phyloP scores from a whole-genome alignment of 371 early-diverging fungal genomes.

The Mortierella sp. region DNA sequence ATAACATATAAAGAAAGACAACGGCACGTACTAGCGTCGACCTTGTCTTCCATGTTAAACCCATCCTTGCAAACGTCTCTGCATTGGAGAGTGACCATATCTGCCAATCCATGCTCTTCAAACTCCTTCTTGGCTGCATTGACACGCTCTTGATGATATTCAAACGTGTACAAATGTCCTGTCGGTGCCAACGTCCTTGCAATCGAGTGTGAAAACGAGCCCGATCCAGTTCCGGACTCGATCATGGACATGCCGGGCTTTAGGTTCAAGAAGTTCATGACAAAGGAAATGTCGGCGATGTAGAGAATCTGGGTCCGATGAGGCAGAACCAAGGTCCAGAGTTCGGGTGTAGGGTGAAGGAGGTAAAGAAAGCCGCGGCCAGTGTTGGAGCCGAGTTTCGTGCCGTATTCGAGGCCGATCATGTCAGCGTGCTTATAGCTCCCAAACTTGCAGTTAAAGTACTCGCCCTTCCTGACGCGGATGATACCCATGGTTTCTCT shows the following conservation, averaged over 20 bases:
- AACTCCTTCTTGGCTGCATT: constrained; percentile 83
- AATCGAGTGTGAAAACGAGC: constrained; percentile 95
- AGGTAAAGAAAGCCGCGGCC: constrained; percentile 88
- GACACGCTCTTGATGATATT: constrained; percentile 90
- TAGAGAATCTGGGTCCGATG: constrained; percentile 98
- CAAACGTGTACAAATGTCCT: constrained; percentile 93
- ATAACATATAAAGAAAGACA: not conserved
- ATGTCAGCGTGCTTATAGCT: constrained; percentile 81
- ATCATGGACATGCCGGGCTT: constrained; percentile 88
- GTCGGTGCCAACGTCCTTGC: constrained; percentile 87
- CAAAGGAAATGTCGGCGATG: constrained; percentile 91
- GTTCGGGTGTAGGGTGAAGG: constrained; percentile 93
- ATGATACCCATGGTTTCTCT: constrained; percentile 75
- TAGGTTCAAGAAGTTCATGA: constrained; percentile 82
- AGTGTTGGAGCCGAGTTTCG: constrained; percentile 77
- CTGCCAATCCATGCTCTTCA: constrained; percentile 76
- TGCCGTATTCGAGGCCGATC: constrained; percentile 88
- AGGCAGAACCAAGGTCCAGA: constrained; percentile 93
- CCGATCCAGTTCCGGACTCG: constrained; percentile 97
- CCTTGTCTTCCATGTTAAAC: constrained; percentile 78
- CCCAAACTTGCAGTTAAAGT: constrained; percentile 83
- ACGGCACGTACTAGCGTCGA: constrained; percentile 73
- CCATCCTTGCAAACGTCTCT: constrained; percentile 94
- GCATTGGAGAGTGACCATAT: constrained; percentile 74
- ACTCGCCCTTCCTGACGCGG: constrained; percentile 64